phyloP scores from a whole-genome alignment of 2,329 filamentous ascomycete genomes.

The Fusarium nanum region DNA sequence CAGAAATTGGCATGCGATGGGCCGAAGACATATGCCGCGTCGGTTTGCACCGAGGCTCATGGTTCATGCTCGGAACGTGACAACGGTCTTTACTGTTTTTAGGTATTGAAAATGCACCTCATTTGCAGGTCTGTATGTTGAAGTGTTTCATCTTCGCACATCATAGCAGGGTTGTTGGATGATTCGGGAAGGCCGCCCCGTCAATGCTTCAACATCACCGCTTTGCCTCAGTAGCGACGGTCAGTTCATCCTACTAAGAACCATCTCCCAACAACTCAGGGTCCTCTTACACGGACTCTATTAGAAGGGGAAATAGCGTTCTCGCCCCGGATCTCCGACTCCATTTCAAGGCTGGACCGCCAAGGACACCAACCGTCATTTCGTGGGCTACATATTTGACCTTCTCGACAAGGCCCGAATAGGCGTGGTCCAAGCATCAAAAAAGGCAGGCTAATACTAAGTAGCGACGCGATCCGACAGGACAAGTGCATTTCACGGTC shows the following conservation, averaged over 20 bases:
- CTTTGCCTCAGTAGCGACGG: constrained; percentile 5
- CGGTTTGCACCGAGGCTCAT: constrained; percentile 35
- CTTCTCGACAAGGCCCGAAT: constrained; percentile 42
- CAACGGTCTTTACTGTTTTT: constrained; percentile 34
- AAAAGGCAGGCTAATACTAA: constrained; percentile 36
- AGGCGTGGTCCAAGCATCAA: constrained; percentile 43
- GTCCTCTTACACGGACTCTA: constrained; percentile 2
- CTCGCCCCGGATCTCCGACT: constrained; percentile 31
- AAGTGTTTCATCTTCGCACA: constrained; percentile 42
- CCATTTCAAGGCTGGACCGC: constrained; percentile 26
- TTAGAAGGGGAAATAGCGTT: constrained; percentile 26
- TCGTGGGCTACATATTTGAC: constrained; percentile 28
- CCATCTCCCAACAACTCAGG: constrained; percentile 6
- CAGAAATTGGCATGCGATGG: constrained; percentile 16
- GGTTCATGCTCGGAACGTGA: constrained; percentile 37
- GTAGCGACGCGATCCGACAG: constrained; percentile 31
- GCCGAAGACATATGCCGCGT: constrained; percentile 37
- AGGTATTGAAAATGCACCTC: constrained; percentile 38
- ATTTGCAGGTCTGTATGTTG: constrained; percentile 38
- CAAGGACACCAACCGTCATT: constrained; percentile 38
- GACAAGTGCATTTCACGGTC: constrained; percentile 32
- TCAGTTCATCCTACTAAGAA: constrained; percentile 2
- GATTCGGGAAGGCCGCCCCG: constrained; percentile 33
- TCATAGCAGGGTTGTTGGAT: constrained; percentile 27
- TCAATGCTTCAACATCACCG: constrained; percentile 33